These are phyloP conservation scores for Chenopodium formosanum DNA, from an alignment of 148 eudicot species.

Conservation along the genomic window DNA sequence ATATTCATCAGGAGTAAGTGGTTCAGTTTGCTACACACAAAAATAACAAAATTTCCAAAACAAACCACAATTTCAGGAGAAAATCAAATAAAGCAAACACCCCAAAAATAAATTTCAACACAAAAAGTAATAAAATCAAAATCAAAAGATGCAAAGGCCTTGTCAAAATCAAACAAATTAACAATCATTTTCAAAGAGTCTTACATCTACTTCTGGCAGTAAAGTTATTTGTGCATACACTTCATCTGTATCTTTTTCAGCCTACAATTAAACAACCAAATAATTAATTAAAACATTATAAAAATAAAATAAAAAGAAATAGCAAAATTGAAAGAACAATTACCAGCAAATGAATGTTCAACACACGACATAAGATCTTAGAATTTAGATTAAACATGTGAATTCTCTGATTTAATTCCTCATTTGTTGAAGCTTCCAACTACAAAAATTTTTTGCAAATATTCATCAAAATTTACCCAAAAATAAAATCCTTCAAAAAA, in stretches of 20 bases:
- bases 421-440: conserved; percentile 93
- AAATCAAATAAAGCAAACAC: neutral
- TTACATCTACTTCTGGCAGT: conserved; percentile 73
- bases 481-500: conserved; percentile 2
- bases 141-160: conserved; percentile 18
- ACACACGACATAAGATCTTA: conserved; percentile 83
- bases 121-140: neutral
- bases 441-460: conserved; percentile 24
- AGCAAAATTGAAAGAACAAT: neutral
- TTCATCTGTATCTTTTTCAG: conserved; percentile 94
- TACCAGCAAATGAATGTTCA: conserved; percentile 66
- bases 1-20: conserved; percentile 52
- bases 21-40: conserved; percentile 62
- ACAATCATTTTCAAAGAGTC: conserved; percentile 22
- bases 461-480: conserved; percentile 14
- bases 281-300: neutral
- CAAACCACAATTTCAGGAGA: conserved; percentile 14
- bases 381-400: conserved; percentile 61
- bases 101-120: conserved; percentile 1
- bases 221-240: conserved; percentile 91
- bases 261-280: conserved; percentile 50
- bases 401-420: conserved; percentile 57
- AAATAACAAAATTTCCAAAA: neutral
- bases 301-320: neutral
- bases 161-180: conserved; percentile 21